Percentiles rank a stretch among this genome's conserved stretches.
phyloP scores from a whole-genome alignment of 352 stramenopile genomes.

The Pythium aquatile region DNA sequence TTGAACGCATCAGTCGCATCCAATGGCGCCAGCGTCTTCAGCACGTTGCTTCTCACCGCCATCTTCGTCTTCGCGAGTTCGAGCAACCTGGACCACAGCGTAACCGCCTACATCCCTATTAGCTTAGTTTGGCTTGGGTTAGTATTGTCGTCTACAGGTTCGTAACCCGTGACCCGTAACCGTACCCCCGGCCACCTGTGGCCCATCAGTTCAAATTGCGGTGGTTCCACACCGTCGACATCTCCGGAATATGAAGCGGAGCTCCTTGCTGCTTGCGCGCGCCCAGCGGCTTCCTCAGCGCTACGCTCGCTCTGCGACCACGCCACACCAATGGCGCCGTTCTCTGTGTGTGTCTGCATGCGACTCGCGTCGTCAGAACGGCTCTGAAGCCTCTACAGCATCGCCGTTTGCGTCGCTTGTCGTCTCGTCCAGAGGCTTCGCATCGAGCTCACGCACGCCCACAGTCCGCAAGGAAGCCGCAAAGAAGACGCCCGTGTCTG shows the following conservation, averaged over 20 bases:
- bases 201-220: slow-evolving; percentile 16
- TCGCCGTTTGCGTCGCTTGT: background rate
- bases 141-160: background rate
- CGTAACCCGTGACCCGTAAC: slow-evolving; percentile 5
- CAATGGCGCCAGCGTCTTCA: slow-evolving; percentile 17
- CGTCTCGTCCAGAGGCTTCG: slow-evolving; percentile 3
- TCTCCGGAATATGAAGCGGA: slow-evolving; percentile 17
- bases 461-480: background rate
- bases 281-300: slow-evolving; percentile 14
- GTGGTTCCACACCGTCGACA: slow-evolving; percentile 13
- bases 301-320: background rate
- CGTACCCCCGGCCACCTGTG: background rate
- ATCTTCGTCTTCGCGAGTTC: background rate
- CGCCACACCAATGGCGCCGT: background rate
- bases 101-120: background rate
- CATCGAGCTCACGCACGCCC: slow-evolving; percentile 3
- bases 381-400: background rate
- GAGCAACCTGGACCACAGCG: background rate
- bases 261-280: slow-evolving; percentile 16
- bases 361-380: background rate
- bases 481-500: slow-evolving; percentile 27
- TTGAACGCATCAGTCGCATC: slow-evolving; percentile 22
- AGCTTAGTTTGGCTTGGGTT: background rate
- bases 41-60: slow-evolving; percentile 1
- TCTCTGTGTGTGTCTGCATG: background rate